Conservation (phyloP, 192 early-diverging fungal species). For the Rhizoclosmatium globosum region DNA sequence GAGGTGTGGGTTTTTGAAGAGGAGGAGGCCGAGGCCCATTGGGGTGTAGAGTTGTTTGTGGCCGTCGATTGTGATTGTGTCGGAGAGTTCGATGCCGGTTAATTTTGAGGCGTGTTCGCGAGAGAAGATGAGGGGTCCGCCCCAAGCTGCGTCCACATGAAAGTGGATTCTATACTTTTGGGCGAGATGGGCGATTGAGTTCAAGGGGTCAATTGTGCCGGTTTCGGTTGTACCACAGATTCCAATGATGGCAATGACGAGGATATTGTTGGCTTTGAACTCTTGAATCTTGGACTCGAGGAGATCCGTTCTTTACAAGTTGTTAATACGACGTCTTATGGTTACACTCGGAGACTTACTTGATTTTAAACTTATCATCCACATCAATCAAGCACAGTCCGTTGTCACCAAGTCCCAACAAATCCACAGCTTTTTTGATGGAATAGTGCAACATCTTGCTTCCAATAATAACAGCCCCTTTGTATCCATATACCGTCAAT, state of each 20-base stretch:
- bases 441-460: slow-evolving; percentile 64
- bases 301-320: slow-evolving; percentile 44
- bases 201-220: slow-evolving; percentile 58
- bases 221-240: slow-evolving; percentile 66
- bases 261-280: slow-evolving; percentile 38
- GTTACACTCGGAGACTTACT: slow-evolving; percentile 31
- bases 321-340: neutral
- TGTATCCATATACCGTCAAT: slow-evolving; percentile 57
- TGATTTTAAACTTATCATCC: slow-evolving; percentile 56
- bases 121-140: slow-evolving; percentile 64
- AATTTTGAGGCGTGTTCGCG: slow-evolving; percentile 56
- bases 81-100: slow-evolving; percentile 54
- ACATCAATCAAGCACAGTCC: slow-evolving; percentile 55
- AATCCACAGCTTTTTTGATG: slow-evolving; percentile 67
- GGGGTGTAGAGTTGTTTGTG: slow-evolving; percentile 72
- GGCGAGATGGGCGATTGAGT: slow-evolving; percentile 39
- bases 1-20: slow-evolving; percentile 48
- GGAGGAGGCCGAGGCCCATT: slow-evolving; percentile 62
- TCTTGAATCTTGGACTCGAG: slow-evolving; percentile 47
- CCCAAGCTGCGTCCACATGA: slow-evolving; percentile 69
- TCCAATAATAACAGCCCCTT: slow-evolving; percentile 59
- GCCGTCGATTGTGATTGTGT: slow-evolving; percentile 66
- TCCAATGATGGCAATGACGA: slow-evolving; percentile 60
- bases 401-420: slow-evolving; percentile 63
- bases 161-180: slow-evolving; percentile 52